A percentile compares a stretch with the other conserved stretches of the same genome.
These are phyloP conservation scores for Basidiobolus meristosporus DNA, from an alignment of 371 early-diverging fungal species.

Conservation along the genomic window DNA sequence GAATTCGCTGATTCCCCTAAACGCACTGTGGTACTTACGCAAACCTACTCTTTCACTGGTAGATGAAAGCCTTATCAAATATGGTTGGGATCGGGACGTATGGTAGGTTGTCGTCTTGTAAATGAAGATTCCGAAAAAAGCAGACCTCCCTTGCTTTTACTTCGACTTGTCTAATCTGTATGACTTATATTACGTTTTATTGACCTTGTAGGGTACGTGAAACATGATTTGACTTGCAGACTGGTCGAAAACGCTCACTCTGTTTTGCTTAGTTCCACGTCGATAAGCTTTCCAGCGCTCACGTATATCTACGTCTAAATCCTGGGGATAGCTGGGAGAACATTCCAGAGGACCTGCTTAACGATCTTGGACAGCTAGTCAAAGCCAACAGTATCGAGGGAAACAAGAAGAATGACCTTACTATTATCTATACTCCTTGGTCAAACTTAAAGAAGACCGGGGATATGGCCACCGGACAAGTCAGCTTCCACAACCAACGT, in stretches of 20 bases:
- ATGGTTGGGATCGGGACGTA: slow-evolving; percentile 83
- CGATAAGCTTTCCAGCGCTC: slow-evolving; percentile 90
- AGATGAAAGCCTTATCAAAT: slow-evolving; percentile 90
- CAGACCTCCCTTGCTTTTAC: neutral
- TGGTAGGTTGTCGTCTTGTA: slow-evolving; percentile 29
- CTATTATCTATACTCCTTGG: slow-evolving; percentile 91
- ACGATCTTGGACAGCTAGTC: slow-evolving; percentile 80
- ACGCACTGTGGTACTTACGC: neutral
- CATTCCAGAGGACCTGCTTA: slow-evolving; percentile 50
- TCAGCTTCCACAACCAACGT: slow-evolving; percentile 67
- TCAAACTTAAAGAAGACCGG: slow-evolving; percentile 76
- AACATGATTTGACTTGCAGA: slow-evolving; percentile 1
- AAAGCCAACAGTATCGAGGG: slow-evolving; percentile 92
- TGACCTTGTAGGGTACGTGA: neutral
- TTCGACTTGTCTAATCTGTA: neutral
- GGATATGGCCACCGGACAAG: slow-evolving; percentile 91
- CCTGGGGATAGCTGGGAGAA: slow-evolving; percentile 58
- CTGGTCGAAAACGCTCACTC: neutral
- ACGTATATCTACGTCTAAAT: slow-evolving; percentile 78
- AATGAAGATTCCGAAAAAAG: neutral
- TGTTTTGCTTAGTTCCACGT: slow-evolving; percentile 62
- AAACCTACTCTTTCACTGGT: neutral
- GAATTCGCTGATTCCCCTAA: neutral
- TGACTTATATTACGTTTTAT: neutral
- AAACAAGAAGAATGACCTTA: slow-evolving; percentile 35